Evolutionary conservation across 2,329 filamentous ascomycete genomes (phyloP), one percentile per base, ranked within the genome.

Genomic region (Phaeosphaeriaceae sp.): DNA sequence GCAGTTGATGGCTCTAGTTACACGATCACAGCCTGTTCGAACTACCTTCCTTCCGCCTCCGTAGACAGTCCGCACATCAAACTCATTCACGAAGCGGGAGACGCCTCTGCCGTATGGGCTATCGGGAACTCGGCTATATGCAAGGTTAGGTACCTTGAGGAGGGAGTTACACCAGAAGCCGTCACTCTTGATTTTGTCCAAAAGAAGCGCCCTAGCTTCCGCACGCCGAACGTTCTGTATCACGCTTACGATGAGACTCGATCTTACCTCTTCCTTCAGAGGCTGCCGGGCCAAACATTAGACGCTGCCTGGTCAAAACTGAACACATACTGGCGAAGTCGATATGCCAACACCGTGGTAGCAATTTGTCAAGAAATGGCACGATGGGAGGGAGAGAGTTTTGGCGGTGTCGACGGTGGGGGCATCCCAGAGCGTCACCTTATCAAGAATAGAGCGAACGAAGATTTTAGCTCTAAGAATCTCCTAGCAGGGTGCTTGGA

Each of bases 241-340:
- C 56, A 66, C 17, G 50, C 42, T 20, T 55, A 67, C 46, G 48
- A 45, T 32, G 46, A 61, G 17, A 50, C 44, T 28, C 55, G 60
- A 21, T 64, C 61, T n/a, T 71, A 62, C 20, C 51, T 70, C 1
- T 54, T 71, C 23, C 30, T 65, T 6, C 42, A 36, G 11, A 58
- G 57, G 26, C 44, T 71, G 2, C 58, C 50, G 5, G 64, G 69
- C 13, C 52, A 54, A 32, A 68, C 60, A 11, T 58, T 72, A 8
- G 57, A 52, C 21, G 20, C 42, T 6, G 57, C 62, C 6, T 72
- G 65, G 61, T 47, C 55, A 40, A 53, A 20, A 20, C 57, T 73
- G 46, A 51, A 62, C 42, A 52, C 61, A 34, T 38, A 48, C 3
- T 56, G 54, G 50, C 50, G 55, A 28, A n/a, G 46, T 21, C 36